phyloP scores from a whole-genome alignment of 208 protist genomes.

The Strigomonas culicis region DNA sequence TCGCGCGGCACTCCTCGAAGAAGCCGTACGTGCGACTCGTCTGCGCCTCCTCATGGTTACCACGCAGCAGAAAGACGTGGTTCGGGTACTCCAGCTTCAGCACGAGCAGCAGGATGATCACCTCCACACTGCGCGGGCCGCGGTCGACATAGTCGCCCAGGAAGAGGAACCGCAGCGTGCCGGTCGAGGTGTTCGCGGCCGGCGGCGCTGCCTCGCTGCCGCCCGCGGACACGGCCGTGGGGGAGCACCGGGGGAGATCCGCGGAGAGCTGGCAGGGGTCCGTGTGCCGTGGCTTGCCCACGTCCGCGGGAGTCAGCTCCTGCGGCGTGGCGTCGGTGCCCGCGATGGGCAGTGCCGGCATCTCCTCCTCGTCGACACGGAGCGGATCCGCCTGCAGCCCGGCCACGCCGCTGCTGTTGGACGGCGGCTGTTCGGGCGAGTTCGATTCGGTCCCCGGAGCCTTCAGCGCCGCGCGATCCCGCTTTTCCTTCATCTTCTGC shows the following conservation, averaged over 20 bases:
- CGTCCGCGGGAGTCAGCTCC: background rate
- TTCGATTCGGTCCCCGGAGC: too few species aligned
- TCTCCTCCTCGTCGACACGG: background rate
- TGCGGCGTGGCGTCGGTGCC: background rate
- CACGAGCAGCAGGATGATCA: constrained; percentile 75
- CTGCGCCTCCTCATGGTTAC: constrained; percentile 91
- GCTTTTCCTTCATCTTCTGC: too few species aligned
- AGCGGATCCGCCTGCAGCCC: too few species aligned
- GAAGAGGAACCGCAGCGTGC: constrained; percentile 91
- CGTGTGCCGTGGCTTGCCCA: too few species aligned
- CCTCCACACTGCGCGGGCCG: constrained; percentile 80
- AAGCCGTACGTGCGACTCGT: constrained; percentile 85
- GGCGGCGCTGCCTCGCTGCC: too few species aligned
- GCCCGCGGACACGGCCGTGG: too few species aligned
- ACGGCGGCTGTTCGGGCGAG: too few species aligned
- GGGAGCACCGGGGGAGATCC: too few species aligned
- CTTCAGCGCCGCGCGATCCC: too few species aligned
- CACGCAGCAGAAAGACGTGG: constrained; percentile 83
- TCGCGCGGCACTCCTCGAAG: constrained; percentile 70
- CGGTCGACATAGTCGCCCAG: constrained; percentile 98
- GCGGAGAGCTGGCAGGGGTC: too few species aligned
- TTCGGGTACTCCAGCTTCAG: constrained; percentile 85
- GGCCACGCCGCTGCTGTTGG: too few species aligned
- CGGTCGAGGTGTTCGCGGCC: too few species aligned
- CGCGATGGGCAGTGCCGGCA: background rate